These are phyloP conservation scores for Pseudogymnoascus sp. DNA, from an alignment of 2,329 filamentous ascomycete genomes.

Conservation along the genomic window DNA sequence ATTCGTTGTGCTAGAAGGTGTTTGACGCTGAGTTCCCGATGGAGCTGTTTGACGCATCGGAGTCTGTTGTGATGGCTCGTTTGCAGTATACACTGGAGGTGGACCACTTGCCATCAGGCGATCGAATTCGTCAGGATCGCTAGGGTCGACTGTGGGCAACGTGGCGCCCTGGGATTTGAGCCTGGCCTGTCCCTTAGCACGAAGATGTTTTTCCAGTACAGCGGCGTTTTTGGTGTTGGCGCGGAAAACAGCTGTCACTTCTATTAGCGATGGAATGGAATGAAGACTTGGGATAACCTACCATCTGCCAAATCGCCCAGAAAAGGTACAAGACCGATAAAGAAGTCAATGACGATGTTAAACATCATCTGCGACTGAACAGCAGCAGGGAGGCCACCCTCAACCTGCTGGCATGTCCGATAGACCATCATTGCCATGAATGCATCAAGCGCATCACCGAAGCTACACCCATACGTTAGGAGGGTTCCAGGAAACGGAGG, in stretches of 20 bases:
- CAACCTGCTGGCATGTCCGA: slow-evolving; percentile 61
- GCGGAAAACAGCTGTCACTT: slow-evolving; percentile 47
- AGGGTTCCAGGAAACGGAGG: slow-evolving; percentile 10
- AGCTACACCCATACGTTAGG: slow-evolving; percentile 35
- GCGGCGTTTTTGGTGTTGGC: slow-evolving; percentile 68
- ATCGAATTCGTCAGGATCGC: slow-evolving; percentile 45
- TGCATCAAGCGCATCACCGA: slow-evolving; percentile 68
- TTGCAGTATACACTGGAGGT: slow-evolving; percentile 23
- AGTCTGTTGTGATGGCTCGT: slow-evolving; percentile 14
- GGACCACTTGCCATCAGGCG: slow-evolving; percentile 24
- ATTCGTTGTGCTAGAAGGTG: slow-evolving; percentile 10
- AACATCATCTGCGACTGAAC: slow-evolving; percentile 67
- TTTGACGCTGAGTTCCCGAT: slow-evolving; percentile 8
- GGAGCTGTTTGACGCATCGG: slow-evolving; percentile 12
- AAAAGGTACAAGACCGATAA: slow-evolving; percentile 65
- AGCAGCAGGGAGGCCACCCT: slow-evolving; percentile 61
- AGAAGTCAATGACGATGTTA: slow-evolving; percentile 69
- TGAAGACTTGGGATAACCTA: slow-evolving; percentile 62
- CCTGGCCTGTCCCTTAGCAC: slow-evolving; percentile 56
- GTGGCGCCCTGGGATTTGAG: slow-evolving; percentile 40
- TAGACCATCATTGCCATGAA: slow-evolving; percentile 70
- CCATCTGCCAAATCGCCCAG: slow-evolving; percentile 70
- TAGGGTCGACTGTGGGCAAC: slow-evolving; percentile 42
- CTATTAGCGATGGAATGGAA: slow-evolving; percentile 35
- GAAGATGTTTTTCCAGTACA: slow-evolving; percentile 58